Evolutionary conservation across 768 basidiomycete genomes (phyloP), one percentile per base, ranked within the genome.

Genomic region (Dentipellis fragilis): DNA sequence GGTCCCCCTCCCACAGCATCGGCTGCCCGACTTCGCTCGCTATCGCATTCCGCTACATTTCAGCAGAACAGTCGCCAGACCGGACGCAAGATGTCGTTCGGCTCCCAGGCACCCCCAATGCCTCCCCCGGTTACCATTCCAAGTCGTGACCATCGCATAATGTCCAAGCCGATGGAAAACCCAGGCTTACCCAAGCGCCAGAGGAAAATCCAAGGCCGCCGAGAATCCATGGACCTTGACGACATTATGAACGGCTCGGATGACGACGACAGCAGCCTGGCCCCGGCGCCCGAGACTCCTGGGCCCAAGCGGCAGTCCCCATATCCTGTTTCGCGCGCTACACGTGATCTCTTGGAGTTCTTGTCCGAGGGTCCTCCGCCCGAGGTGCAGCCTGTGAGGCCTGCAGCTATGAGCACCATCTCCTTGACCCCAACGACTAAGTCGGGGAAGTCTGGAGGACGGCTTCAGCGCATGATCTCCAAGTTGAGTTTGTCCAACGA

Each of bases 401-500:
- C 56, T 1, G 59, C 59, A 16, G 38, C 59, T 21, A 35, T 51
- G 29, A 60, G 59, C 47, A 8, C 37, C 12, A 51, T 51, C 36
- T 62, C 61, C 11, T 58, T 62, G 22, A 54, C 61, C 3, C 59
- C 61, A 29, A 62, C 58, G n/a, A 62, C 58, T 23, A 62, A 60
- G 53, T 60, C 58, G 5, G 70, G 71, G 50, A 75, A 70, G 60
- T 54, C 66, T 75, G 54, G 81, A n/a, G 58, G 81, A 49, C 78
- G 88, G 22, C 71, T 93, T 57, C 85, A 86, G 68, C 80, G 83
- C 59, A 90, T 93, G 83, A 87, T 93, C 62, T 90, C 89, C 17
- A 85, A 82, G 62, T 72, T 92, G 23, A 84, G 12, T 80, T 38
- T 66, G 38, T 69, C 63, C 45, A 54, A 71, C 69, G 51, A 62